Evolutionary conservation across 176 grass and related monocot species (phyloP), one percentile per base, ranked within the genome.

Genomic region (Poa pratensis): DNA sequence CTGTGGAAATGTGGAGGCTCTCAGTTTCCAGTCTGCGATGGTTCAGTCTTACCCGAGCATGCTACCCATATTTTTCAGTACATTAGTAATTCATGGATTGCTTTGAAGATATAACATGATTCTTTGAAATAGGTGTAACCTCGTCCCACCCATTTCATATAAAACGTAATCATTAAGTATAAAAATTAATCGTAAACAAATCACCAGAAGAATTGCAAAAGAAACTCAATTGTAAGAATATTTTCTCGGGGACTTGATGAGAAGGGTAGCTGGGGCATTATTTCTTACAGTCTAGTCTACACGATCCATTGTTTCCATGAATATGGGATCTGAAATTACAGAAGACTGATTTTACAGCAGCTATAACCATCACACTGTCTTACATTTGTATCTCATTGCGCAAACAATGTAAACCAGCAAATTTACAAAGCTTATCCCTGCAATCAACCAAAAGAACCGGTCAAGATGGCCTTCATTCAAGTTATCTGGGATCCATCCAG

Each of bases 381-480:
- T 97, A 63, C 87, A 94, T 79, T 34, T 97, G 67, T 93, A 97
- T 83, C 84, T 93, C 6, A 73, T 65, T 37, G 92, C 87, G 80
- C 86, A 97, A 15, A 50, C 63, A 80, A 85, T 50, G 49, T 86
- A 97, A 84, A 88, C 89, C 80, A 95, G 27, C 9, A 98, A 82
- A 90, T 98, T 95, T 0, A 86, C 52, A 64, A 90, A 75, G 68
- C 91, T 95, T 63, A 95, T 87, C 18, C 71, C 96, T 65, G 93
- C 83, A 84, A 98, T 88, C 60, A 98, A 87, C 89, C 86, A 98
- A 85, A 98, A 98, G 93, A 95, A 98, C 45, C 84, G 80, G 75
- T 95, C 96, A n/a, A 98, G 91, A 77, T 93, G 93, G 51, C 96
- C 96, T 88, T 98, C 91, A 17, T 98, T 97, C 66, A 97, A 74